Evolutionary conservation across 192 early-diverging fungal genomes (phyloP).

Genomic region (Spinellus fusiger): DNA sequence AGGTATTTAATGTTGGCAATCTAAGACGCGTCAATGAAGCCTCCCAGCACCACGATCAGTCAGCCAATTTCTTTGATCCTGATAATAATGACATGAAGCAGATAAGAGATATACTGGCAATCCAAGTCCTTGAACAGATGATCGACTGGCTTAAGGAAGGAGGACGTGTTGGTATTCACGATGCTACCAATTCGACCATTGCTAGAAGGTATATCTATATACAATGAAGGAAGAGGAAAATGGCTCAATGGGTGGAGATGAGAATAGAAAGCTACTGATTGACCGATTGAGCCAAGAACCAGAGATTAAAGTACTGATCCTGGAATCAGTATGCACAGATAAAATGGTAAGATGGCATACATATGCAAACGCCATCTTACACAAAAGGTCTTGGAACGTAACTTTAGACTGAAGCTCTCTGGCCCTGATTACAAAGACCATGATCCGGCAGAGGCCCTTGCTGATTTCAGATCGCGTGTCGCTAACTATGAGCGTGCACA

Average conservation of each 20-base stretch:
- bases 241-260: conserved; percentile 18
- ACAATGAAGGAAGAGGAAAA: conserved; percentile 9
- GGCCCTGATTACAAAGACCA: conserved; percentile 93
- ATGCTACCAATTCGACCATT: conserved; percentile 94
- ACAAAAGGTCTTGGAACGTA: conserved; percentile 61
- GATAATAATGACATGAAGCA: conserved; percentile 70
- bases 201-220: conserved; percentile 63
- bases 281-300: conserved; percentile 53
- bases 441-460: conserved; percentile 72
- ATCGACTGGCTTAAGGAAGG: conserved; percentile 84
- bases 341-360: conserved; percentile 32
- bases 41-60: conserved; percentile 51
- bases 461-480: conserved; percentile 82
- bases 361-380: conserved; percentile 10
- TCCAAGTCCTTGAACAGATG: conserved; percentile 88
- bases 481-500: conserved; percentile 94
- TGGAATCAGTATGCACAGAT: conserved; percentile 87
- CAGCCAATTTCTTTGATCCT: conserved; percentile 91
- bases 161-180: conserved; percentile 87
- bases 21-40: conserved; percentile 60
- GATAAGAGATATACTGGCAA: conserved; percentile 80
- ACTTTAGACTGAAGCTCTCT: conserved; percentile 84
- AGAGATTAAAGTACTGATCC: conserved; percentile 63
- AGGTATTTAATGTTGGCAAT: conserved; percentile 96
- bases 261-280: conserved; percentile 46